A percentile compares a stretch with the other conserved stretches of the same genome.
phyloP scores from a whole-genome alignment of 176 grass and related monocot species.

The Lolium rigidum region DNA sequence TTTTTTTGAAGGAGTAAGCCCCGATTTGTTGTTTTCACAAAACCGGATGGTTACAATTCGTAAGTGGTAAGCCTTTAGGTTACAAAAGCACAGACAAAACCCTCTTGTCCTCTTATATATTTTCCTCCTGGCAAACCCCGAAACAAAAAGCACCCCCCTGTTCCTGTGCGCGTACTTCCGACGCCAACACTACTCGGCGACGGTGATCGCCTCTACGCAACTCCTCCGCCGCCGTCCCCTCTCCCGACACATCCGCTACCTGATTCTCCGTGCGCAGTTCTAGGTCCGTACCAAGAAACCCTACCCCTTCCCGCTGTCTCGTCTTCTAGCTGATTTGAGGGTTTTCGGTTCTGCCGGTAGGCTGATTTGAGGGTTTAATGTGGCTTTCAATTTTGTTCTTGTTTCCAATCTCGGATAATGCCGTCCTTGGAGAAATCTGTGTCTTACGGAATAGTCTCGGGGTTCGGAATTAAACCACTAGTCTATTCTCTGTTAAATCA shows the following conservation, averaged over 20 bases:
- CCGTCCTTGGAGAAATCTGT: background rate
- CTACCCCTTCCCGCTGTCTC: background rate
- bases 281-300: background rate
- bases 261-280: background rate
- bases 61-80: too few relatives aligned
- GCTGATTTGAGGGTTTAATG: background rate
- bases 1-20: too few relatives aligned
- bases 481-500: background rate
- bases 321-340: conserved; percentile 10
- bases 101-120: background rate
- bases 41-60: too few relatives aligned
- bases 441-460: background rate
- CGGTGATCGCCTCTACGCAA: background rate
- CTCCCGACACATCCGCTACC: background rate
- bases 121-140: too few relatives aligned
- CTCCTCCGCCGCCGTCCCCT: background rate
- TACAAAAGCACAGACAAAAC: too few relatives aligned
- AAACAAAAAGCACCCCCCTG: background rate
- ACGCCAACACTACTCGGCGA: background rate
- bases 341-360: background rate
- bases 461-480: background rate
- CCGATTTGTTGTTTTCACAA: too few relatives aligned
- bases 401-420: background rate
- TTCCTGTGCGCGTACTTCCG: background rate
- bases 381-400: background rate